These are phyloP conservation scores for Rutidosis leptorrhynchoides DNA, from an alignment of 129 eudicot genomes.

Conservation along the genomic window DNA sequence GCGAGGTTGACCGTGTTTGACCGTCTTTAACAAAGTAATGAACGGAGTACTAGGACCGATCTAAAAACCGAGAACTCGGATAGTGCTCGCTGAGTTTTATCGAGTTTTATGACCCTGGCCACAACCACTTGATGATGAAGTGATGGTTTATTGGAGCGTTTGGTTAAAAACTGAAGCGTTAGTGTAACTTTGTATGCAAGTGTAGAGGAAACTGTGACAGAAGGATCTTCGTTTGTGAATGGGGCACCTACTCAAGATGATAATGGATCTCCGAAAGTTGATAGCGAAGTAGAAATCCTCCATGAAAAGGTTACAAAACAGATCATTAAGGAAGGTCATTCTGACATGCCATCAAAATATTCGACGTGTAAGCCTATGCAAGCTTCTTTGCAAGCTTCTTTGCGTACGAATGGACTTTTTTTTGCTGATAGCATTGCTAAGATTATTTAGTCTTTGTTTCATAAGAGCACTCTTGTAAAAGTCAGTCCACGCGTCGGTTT, in stretches of 20 bases:
- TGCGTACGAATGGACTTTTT: neutral
- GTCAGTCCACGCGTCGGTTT: no score
- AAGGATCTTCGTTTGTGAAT: slow-evolving; percentile 75
- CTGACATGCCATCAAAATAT: slow-evolving; percentile 91
- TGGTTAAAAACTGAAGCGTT: neutral
- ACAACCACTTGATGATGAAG: slow-evolving; percentile 8
- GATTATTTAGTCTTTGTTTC: no score
- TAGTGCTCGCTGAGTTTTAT: no score
- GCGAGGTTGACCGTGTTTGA: no score
- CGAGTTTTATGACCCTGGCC: no score
- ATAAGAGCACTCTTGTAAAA: no score
- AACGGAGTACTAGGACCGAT: no score
- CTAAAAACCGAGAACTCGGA: no score
- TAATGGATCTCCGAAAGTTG: slow-evolving; percentile 70
- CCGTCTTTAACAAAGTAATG: no score
- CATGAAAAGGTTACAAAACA: slow-evolving; percentile 95
- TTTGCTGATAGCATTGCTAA: neutral
- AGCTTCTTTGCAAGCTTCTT: slow-evolving; percentile 10
- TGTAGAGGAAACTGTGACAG: slow-evolving; percentile 53
- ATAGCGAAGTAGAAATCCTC: slow-evolving; percentile 56
- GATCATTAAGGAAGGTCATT: slow-evolving; percentile 89
- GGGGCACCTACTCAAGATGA: slow-evolving; percentile 71
- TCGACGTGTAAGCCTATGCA: slow-evolving; percentile 71
- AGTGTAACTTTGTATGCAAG: slow-evolving; percentile 28
- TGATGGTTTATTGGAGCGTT: neutral